Percentiles rank a stretch among this genome's conserved stretches.
Conservation (phyloP, 164 flowering plant species). For the Vitis cinerea region DNA sequence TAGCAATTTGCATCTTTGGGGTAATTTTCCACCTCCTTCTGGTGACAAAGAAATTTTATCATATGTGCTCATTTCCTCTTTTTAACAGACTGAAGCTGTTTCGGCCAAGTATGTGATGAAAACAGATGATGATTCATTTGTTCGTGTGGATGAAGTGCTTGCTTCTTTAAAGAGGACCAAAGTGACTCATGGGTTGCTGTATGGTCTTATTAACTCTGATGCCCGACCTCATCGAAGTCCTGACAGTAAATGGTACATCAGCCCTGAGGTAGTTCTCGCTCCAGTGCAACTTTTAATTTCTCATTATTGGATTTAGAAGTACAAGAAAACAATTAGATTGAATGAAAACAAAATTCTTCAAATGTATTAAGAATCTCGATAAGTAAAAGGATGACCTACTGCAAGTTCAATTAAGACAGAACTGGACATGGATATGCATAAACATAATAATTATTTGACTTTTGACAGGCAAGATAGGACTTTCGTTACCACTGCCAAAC, state of each 20-base stretch:
- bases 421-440: too few relatives aligned
- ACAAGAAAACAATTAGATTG: too few relatives aligned
- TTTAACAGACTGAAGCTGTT: constrained; percentile 72
- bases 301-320: too few relatives aligned
- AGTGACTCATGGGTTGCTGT: constrained; percentile 65
- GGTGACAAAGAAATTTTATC: constrained; percentile 8
- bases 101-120: constrained; percentile 93
- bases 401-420: too few relatives aligned
- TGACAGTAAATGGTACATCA: constrained; percentile 94
- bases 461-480: too few relatives aligned
- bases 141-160: constrained; percentile 87
- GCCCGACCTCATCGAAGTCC: constrained; percentile 78
- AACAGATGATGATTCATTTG: constrained; percentile 99
- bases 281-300: too few relatives aligned
- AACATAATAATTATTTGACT: too few relatives aligned
- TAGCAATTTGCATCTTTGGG: constrained; percentile 97
- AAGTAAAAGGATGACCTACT: too few relatives aligned
- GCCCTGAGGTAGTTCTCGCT: constrained; percentile 58
- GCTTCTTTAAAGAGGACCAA: constrained; percentile 54
- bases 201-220: constrained; percentile 85
- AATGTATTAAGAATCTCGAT: too few relatives aligned
- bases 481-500: too few relatives aligned
- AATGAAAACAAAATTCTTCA: too few relatives aligned
- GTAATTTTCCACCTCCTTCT: constrained; percentile 40
- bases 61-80: constrained; percentile 20